phyloP scores from a whole-genome alignment of 140 eudicot genomes.

The Stevia rebaudiana region DNA sequence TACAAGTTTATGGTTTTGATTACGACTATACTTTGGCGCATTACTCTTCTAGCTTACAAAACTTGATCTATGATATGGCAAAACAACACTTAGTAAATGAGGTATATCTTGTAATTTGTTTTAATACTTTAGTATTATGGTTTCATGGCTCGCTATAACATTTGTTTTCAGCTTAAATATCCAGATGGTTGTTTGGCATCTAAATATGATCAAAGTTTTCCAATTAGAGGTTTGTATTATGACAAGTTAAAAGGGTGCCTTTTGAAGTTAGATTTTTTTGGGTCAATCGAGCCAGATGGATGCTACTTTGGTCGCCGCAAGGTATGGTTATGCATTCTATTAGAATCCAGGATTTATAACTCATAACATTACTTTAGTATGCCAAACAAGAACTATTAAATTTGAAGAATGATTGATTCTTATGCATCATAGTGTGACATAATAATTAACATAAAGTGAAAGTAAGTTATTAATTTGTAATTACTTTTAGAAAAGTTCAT shows the following conservation, averaged over 20 bases:
- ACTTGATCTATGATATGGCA: slow-evolving; percentile 80
- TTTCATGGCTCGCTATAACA: slow-evolving; percentile 6
- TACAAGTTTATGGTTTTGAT: slow-evolving; percentile 95
- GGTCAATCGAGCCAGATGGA: slow-evolving; percentile 97
- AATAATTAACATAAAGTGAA: not conserved
- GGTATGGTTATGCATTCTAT: slow-evolving; percentile 34
- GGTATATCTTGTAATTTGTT: slow-evolving; percentile 36
- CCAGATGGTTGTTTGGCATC: slow-evolving; percentile 85
- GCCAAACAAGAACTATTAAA: too few relatives aligned
- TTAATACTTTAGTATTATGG: not conserved
- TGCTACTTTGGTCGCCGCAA: slow-evolving; percentile 93
- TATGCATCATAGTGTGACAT: not conserved
- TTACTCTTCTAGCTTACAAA: slow-evolving; percentile 76
- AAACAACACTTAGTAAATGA: slow-evolving; percentile 88
- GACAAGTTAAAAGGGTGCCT: slow-evolving; percentile 93
- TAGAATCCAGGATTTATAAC: too few relatives aligned
- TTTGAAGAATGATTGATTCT: too few relatives aligned
- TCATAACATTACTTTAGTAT: slow-evolving; percentile 4
- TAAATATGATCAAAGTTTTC: slow-evolving; percentile 76
- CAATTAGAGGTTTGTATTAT: slow-evolving; percentile 89
- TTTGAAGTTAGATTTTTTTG: slow-evolving; percentile 93
- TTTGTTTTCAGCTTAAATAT: slow-evolving; percentile 66
- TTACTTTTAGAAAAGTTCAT: slow-evolving; percentile 5
- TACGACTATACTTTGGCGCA: slow-evolving; percentile 94
- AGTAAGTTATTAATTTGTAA: not conserved